Evolutionary conservation across 73 alveolate species (phyloP), one percentile per base, ranked within the genome.

Genomic region (Blepharisma japonicum): DNA sequence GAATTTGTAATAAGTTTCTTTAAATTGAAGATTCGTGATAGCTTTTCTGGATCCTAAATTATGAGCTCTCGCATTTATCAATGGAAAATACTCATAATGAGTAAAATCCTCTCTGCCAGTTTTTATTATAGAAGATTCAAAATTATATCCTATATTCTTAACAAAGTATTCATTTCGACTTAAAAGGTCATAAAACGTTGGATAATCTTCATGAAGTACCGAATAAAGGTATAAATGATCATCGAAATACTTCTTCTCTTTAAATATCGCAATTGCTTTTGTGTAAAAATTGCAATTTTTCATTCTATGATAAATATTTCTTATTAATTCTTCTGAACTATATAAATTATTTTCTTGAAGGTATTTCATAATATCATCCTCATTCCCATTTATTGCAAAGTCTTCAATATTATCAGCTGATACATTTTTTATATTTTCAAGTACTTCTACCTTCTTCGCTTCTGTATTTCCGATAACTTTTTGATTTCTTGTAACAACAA

Each of bases 61-160:
- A 78, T 94, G 97, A 39, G 87, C 98, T 89, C 99, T 85, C 27
- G 96, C 90, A 56, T 94, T 95, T 11, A 92, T 81, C 77, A 95
- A 72, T 11, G 99, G 99, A 87, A 56, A 80, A 80, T 92, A 95
- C 56, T 95, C 99, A 48, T 86, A 79, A 77, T 89, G 87, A 68
- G 86, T 81, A 54, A 70, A 50, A 49, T 86, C 87, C 6, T 27
- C 78, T 48, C 47, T 71, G 47, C 55, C 68, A 21, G 55, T 53
- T 7, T 56, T 45, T 6, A 76, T 18, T 6, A 83, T 38, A 18
- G 53, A 18, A 47, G 87, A 90, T n/a, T 79, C 55, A 23, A 61
- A 72, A 23, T 39, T 25, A 7, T 54, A 39, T n/a, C 82, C 86
- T 11, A 45, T 71, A 67, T 77, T 32, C 20, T 56, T 7, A 7